A percentile compares a stretch with the other conserved stretches of the same genome.
phyloP scores from a whole-genome alignment of 345 rosid genomes.

The Crucihimalaya himalaica region DNA sequence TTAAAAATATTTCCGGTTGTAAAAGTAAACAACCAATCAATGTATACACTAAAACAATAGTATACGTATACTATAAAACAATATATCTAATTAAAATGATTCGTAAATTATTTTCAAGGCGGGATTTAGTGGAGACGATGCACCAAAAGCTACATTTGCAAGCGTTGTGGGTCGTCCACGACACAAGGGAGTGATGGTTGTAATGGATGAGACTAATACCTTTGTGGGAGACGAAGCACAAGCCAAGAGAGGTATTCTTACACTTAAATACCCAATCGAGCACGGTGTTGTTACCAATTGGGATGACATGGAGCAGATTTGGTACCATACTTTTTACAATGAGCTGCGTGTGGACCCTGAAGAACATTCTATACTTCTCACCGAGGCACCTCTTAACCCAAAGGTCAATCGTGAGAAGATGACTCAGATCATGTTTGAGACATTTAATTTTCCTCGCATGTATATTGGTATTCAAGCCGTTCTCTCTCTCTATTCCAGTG shows the following conservation, averaged over 20 bases:
- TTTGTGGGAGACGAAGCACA: slow-evolving; percentile 34
- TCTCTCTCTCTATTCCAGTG: slow-evolving; percentile 53
- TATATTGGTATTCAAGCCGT: slow-evolving; percentile 55
- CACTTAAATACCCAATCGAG: slow-evolving; percentile 31
- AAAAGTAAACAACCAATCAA: neutral
- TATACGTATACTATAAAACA: neutral
- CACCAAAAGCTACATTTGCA: slow-evolving; percentile 44
- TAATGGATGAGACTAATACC: neutral
- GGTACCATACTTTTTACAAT: slow-evolving; percentile 27
- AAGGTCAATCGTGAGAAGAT: slow-evolving; percentile 27
- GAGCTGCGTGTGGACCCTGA: slow-evolving; percentile 22
- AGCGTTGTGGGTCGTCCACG: slow-evolving; percentile 41
- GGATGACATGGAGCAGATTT: slow-evolving; percentile 36
- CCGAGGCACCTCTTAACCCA: slow-evolving; percentile 33
- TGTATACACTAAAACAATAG: neutral
- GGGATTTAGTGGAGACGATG: slow-evolving; percentile 47
- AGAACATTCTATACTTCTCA: slow-evolving; percentile 29
- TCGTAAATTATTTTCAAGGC: slow-evolving; percentile 35
- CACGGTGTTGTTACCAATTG: slow-evolving; percentile 27
- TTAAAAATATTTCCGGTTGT: neutral
- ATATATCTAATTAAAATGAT: neutral
- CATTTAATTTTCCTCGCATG: slow-evolving; percentile 37
- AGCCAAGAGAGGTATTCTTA: slow-evolving; percentile 24
- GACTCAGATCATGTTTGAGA: slow-evolving; percentile 38
- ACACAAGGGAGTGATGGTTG: slow-evolving; percentile 14